Conservation (phyloP, 2,329 filamentous ascomycete species). For the Pseudogymnoascus sp. region DNA sequence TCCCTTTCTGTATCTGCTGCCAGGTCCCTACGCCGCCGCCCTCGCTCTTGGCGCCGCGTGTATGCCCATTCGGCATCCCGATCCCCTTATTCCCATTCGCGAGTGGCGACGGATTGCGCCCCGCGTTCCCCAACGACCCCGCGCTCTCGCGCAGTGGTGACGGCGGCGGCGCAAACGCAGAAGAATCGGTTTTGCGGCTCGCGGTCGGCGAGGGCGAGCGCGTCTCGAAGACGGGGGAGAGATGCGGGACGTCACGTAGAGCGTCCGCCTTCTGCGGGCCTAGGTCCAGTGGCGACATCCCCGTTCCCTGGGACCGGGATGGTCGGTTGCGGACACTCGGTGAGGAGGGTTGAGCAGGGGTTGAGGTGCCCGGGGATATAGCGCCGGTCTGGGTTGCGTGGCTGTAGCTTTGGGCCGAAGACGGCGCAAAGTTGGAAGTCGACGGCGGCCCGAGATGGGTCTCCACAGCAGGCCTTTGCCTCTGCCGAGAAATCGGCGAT, state of each 20-base stretch:
- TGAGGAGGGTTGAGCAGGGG: neutral
- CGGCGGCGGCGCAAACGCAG: slow-evolving; percentile 18
- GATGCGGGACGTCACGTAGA: slow-evolving; percentile 30
- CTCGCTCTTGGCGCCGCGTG: slow-evolving; percentile 50
- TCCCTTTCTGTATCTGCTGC: slow-evolving; percentile 53
- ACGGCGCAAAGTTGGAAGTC: neutral
- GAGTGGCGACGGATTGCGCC: slow-evolving; percentile 33
- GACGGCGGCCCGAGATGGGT: neutral
- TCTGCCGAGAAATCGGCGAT: neutral
- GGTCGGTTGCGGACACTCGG: neutral
- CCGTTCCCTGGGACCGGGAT: neutral
- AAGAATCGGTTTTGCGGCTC: slow-evolving; percentile 46
- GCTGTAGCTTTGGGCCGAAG: neutral
- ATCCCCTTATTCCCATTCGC: slow-evolving; percentile 18
- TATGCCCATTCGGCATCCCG: slow-evolving; percentile 47
- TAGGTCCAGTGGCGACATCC: neutral
- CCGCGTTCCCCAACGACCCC: slow-evolving; percentile 24
- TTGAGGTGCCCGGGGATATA: neutral
- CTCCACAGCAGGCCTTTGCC: neutral
- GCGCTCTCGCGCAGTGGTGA: slow-evolving; percentile 15
- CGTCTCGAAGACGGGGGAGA: slow-evolving; percentile 71
- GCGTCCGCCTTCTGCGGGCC: neutral
- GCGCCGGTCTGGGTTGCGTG: neutral
- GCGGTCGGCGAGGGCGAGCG: slow-evolving; percentile 64
- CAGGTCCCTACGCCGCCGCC: slow-evolving; percentile 42